Evolutionary conservation across 768 basidiomycete species (phyloP), one percentile per base, ranked within the genome.

Genomic region (Phlebiopsis gigantea): DNA sequence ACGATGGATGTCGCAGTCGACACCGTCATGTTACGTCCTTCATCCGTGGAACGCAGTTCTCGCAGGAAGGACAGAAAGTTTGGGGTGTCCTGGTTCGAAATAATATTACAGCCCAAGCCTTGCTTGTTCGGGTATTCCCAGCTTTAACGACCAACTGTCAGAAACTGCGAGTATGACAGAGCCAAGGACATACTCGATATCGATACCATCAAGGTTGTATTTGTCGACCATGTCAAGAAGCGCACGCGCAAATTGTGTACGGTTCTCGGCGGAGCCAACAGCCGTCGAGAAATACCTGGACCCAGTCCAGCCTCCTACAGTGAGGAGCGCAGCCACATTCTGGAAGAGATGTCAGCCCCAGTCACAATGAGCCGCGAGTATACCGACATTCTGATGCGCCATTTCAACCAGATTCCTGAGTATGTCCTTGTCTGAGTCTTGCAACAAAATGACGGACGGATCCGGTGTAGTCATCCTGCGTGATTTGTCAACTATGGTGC

Each of bases 101-200:
- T 76, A 0, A 68, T 68, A 68, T 96, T 97, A 63, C 89, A 89
- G 1, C 81, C 82, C 8, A 17, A 39, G 29, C 92, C 91, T 53
- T 76, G 71, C 4, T 70, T 62, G 56, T 77, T 81, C 1, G 93
- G 93, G 66, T 88, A 93, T 71, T 96, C 93, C 92, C 93, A 95
- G 64, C 90, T 93, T 51, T 24, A 34, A n/a, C 24, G 53, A 10
- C 3, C 25, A 46, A 5, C 14, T n/a, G 48, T 5, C 2, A 47
- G 9, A 43, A 12, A 8, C 10, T 55, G 1, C 24, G 46, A 28
- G 14, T 5, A 19, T 28, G 25, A n/a, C 1, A 24, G 25, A 28
- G 4, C 8, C 22, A n/a, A 29, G 2, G 1, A 52, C 60, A 6
- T 30, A 61, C 60, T 61, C 60, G 25, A 61, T 48, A 25, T 61